A percentile compares a stretch with the other conserved stretches of the same genome.
These are phyloP conservation scores for Fusarium temperatum DNA, from an alignment of 2,329 filamentous ascomycete species.

Conservation along the genomic window DNA sequence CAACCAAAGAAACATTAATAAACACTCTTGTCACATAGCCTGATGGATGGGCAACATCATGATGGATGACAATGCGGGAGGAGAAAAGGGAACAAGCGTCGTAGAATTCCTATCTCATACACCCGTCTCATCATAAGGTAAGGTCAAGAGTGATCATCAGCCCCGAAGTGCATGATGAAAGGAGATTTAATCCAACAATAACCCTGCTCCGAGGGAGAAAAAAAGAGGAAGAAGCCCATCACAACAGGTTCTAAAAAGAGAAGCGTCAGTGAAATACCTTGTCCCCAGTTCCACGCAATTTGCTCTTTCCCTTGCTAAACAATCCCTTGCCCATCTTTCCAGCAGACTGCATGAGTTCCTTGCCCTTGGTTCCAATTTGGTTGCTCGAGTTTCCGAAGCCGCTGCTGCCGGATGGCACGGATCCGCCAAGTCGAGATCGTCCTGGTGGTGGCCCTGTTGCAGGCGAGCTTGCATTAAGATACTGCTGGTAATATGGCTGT, in stretches of 20 bases:
- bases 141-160: slow-evolving; percentile 45
- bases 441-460: slow-evolving; percentile 42
- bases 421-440: slow-evolving; percentile 49
- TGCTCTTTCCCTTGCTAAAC: slow-evolving; percentile 89
- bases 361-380: slow-evolving; percentile 83
- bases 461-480: slow-evolving; percentile 57
- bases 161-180: slow-evolving; percentile 43
- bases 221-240: slow-evolving; percentile 41
- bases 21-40: slow-evolving; percentile 43
- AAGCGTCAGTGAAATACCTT: slow-evolving; percentile 83
- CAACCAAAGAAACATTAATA: slow-evolving; percentile 50
- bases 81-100: slow-evolving; percentile 45
- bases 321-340: slow-evolving; percentile 91
- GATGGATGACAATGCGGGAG: slow-evolving; percentile 34
- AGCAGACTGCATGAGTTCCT: slow-evolving; percentile 86
- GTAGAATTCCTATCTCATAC: slow-evolving; percentile 56
- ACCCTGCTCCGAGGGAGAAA: slow-evolving; percentile 34
- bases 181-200: slow-evolving; percentile 44
- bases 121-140: slow-evolving; percentile 48
- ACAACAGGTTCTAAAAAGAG: slow-evolving; percentile 46
- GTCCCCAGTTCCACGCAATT: slow-evolving; percentile 77
- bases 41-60: slow-evolving; percentile 42
- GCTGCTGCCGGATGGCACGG: slow-evolving; percentile 53
- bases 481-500: slow-evolving; percentile 66
- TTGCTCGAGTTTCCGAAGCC: slow-evolving; percentile 64